Conservation (phyloP, 1,284 basidiomycete species). For the Megacollybia platyphylla region DNA sequence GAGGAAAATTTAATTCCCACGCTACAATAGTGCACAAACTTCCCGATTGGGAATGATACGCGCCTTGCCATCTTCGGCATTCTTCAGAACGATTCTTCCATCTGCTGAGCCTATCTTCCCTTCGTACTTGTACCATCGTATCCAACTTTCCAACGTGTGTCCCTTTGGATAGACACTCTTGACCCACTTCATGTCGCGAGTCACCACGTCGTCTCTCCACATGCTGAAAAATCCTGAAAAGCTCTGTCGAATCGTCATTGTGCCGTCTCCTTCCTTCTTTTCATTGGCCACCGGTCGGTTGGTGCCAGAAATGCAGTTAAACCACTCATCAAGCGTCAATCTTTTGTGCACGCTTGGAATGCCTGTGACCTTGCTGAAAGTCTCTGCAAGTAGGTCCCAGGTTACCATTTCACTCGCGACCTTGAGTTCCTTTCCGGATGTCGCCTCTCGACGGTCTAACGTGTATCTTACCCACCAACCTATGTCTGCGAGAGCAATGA, state of each 20-base stretch:
- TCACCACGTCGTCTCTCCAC: constrained; percentile 1
- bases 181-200: constrained; percentile 6
- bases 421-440: constrained; percentile 25
- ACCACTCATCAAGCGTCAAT: constrained; percentile 5
- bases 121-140: constrained; percentile 6
- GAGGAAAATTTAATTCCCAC: too few species aligned
- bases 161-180: constrained; percentile 6
- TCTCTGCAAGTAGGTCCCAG: constrained; percentile 27
- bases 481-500: constrained; percentile 32
- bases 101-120: neutral
- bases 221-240: constrained; percentile 3
- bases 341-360: constrained; percentile 4
- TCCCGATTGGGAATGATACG: too few species aligned
- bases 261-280: neutral
- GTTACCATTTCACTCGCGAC: constrained; percentile 28
- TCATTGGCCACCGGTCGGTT: neutral
- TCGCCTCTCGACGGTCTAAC: constrained; percentile 26
- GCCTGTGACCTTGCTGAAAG: constrained; percentile 8
- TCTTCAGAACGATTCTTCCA: too few species aligned
- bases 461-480: constrained; percentile 34
- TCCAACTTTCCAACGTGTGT: constrained; percentile 5
- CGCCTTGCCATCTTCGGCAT: too few species aligned
- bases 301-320: constrained; percentile 2
- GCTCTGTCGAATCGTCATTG: neutral
- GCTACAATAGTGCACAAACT: too few species aligned